These are phyloP conservation scores for Gyrodon lividus DNA, from an alignment of 768 basidiomycete species.

Conservation along the genomic window DNA sequence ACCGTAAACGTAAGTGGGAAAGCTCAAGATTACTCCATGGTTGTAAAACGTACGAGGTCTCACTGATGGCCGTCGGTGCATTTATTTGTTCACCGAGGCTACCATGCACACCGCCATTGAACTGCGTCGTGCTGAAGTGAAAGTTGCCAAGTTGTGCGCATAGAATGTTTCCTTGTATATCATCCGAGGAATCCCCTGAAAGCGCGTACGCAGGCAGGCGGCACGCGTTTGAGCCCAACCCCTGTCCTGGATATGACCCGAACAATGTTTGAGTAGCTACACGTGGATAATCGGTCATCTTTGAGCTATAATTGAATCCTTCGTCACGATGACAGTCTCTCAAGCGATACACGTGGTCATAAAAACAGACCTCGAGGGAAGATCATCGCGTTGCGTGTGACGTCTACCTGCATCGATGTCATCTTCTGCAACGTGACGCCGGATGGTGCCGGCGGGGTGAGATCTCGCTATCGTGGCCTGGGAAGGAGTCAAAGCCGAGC, in stretches of 20 bases:
- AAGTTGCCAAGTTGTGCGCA: constrained; percentile 24
- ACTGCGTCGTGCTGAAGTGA: constrained; percentile 24
- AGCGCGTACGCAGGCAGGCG: constrained; percentile 10
- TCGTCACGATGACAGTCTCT: constrained; percentile 10
- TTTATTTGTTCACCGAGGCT: constrained; percentile 21
- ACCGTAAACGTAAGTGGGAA: constrained; percentile 23
- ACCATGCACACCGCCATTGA: constrained; percentile 11
- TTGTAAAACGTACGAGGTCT: constrained; percentile 23
- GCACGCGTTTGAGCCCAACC: constrained; percentile 8
- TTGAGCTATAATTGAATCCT: constrained; percentile 20
- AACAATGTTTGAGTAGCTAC: constrained; percentile 15
- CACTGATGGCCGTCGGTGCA: constrained; percentile 26
- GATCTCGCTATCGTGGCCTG: constrained; percentile 22
- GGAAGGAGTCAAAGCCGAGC: constrained; percentile 28
- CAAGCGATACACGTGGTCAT: constrained; percentile 21
- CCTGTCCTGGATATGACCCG: constrained; percentile 22
- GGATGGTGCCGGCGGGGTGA: constrained; percentile 28
- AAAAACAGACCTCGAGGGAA: constrained; percentile 34
- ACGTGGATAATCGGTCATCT: constrained; percentile 23
- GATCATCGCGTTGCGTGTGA: constrained; percentile 32
- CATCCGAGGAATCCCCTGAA: constrained; percentile 19
- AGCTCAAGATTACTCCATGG: constrained; percentile 5
- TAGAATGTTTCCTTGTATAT: constrained; percentile 22
- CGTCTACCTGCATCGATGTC: constrained; percentile 28
- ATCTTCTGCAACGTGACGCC: constrained; percentile 28